Conservation (phyloP, 1,284 basidiomycete genomes). For the Trichosporon ovoides region DNA sequence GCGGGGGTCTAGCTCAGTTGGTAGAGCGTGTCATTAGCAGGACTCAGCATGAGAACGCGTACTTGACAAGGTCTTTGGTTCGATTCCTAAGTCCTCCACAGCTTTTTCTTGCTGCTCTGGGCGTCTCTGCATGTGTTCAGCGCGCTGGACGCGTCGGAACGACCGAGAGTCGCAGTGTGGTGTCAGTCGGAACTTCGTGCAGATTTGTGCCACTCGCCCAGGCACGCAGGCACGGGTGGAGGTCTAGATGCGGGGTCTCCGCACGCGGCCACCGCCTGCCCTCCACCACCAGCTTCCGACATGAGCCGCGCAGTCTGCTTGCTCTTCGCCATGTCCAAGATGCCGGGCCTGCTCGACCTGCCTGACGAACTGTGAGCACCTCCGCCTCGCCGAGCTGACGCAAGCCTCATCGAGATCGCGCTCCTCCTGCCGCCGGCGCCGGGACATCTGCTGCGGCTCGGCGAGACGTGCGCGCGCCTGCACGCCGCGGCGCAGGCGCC, state of each 20-base stretch:
- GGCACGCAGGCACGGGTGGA: no score
- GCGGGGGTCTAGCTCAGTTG: no score
- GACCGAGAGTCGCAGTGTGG: no score
- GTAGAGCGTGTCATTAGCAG: no score
- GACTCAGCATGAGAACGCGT: no score
- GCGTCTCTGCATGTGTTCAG: no score
- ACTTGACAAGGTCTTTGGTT: no score
- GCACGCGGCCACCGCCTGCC: not conserved
- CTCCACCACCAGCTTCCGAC: not conserved
- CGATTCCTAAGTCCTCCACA: no score
- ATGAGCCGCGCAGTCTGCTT: not conserved
- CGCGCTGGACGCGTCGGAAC: no score
- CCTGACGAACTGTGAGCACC: conserved; percentile 38
- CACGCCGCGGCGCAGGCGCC: conserved; percentile 27
- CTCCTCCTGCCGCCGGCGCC: conserved; percentile 25
- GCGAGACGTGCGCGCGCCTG: conserved; percentile 23
- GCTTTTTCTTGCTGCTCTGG: no score
- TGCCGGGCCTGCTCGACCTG: conserved; percentile 17
- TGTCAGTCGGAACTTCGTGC: no score
- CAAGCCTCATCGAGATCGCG: conserved; percentile 30
- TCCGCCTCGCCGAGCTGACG: not conserved
- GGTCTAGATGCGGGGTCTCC: not conserved
- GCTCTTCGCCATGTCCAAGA: not conserved
- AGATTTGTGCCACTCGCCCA: no score
- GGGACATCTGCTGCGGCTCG: conserved; percentile 17